phyloP scores from a whole-genome alignment of 768 basidiomycete species.

The Tulasnella sp. region DNA sequence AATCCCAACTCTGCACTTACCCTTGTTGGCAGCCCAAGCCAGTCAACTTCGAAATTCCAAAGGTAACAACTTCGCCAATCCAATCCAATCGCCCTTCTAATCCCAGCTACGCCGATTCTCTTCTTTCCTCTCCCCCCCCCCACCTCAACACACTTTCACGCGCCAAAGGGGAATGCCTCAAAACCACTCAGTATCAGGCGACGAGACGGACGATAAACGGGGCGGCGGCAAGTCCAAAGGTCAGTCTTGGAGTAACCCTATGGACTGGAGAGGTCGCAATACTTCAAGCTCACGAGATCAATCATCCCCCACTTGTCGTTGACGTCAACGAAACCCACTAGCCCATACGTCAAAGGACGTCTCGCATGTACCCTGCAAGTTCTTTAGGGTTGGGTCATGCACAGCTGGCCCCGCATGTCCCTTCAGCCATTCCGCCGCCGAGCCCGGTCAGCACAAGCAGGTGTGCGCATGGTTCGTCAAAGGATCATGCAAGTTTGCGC shows the following conservation, averaged over 20 bases:
- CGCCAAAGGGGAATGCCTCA: no score
- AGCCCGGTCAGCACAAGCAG: conserved; percentile 71
- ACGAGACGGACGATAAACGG: neutral
- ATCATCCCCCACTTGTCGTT: no score
- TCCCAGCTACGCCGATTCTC: no score
- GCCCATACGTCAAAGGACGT: conserved; percentile 50
- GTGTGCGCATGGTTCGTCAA: conserved; percentile 87
- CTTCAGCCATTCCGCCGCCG: conserved; percentile 72
- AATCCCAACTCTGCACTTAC: no score
- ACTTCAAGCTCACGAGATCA: no score
- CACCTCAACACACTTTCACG: no score
- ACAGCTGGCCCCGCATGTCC: conserved; percentile 90
- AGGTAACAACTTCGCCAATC: no score
- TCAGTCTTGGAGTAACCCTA: neutral
- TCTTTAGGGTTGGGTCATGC: conserved; percentile 89
- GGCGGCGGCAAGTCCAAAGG: neutral
- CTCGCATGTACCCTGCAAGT: conserved; percentile 95
- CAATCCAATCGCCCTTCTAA: no score
- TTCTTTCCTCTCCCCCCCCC: no score
- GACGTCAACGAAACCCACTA: no score
- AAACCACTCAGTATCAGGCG: neutral
- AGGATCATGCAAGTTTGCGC: conserved; percentile 75
- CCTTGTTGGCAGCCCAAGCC: no score
- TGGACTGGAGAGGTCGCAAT: neutral
- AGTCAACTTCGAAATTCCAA: no score